phyloP scores from a whole-genome alignment of 441 rosid genomes.

The Aleurites moluccanus region DNA sequence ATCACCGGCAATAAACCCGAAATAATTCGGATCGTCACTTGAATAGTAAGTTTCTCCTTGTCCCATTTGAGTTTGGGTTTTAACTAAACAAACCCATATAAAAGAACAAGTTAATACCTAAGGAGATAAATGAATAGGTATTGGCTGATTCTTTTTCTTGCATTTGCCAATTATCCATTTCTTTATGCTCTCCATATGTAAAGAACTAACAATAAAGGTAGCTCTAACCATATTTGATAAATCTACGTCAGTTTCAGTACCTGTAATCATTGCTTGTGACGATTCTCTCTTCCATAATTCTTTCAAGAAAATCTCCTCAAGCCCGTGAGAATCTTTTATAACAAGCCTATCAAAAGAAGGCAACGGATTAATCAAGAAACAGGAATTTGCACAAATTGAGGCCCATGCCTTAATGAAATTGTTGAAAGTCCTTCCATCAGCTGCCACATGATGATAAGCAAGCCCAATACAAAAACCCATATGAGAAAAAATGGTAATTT shows the following conservation, averaged over 20 bases:
- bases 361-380: background rate
- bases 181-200: constrained; percentile 28
- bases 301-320: constrained; percentile 28
- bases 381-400: constrained; percentile 6
- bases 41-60: background rate
- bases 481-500: constrained; percentile 28
- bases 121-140: constrained; percentile 33
- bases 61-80: constrained; percentile 20
- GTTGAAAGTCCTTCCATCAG: constrained; percentile 36
- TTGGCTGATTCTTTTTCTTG: background rate
- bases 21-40: constrained; percentile 14
- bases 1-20: constrained; percentile 39
- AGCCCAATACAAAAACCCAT: constrained; percentile 37
- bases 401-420: constrained; percentile 42
- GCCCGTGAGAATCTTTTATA: constrained; percentile 25
- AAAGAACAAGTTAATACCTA: constrained; percentile 33
- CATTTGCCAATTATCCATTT: constrained; percentile 21
- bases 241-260: background rate
- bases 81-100: constrained; percentile 36
- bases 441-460: constrained; percentile 29
- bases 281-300: constrained; percentile 26
- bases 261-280: background rate
- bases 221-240: constrained; percentile 29
- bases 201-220: constrained; percentile 29
- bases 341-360: constrained; percentile 28